Conservation (phyloP, 1,139 yeast genomes). For the Insectozyma bohioensis region DNA sequence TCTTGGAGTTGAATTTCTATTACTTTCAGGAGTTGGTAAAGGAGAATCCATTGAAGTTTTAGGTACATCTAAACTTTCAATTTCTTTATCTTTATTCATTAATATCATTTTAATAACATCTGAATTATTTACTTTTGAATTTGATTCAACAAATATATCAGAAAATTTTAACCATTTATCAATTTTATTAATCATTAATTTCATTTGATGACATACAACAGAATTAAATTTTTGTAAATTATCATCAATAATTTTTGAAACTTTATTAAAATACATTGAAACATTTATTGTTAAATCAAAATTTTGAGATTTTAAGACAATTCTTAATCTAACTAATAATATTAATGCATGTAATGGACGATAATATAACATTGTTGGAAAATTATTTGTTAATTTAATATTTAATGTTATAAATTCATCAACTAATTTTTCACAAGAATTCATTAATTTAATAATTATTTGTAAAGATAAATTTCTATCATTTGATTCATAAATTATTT, state of each 20-base stretch:
- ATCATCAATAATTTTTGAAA: constrained; percentile 23
- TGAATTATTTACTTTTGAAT: constrained; percentile 6
- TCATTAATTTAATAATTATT: constrained; percentile 39
- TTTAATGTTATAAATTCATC: constrained; percentile 44
- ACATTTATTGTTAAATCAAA: constrained; percentile 33
- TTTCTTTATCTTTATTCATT: constrained; percentile 40
- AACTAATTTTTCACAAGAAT: constrained; percentile 44
- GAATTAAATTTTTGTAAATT: constrained; percentile 28
- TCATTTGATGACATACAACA: constrained; percentile 43
- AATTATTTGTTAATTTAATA: constrained; percentile 32
- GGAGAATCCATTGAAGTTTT: constrained; percentile 14
- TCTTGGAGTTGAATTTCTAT: not conserved
- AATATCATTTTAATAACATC: constrained; percentile 42
- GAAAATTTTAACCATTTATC: constrained; percentile 51
- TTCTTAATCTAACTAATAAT: constrained; percentile 42
- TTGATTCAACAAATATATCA: constrained; percentile 14
- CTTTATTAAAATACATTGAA: constrained; percentile 33
- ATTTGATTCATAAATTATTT: constrained; percentile 6
- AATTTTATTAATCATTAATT: constrained; percentile 40
- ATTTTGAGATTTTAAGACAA: constrained; percentile 41
- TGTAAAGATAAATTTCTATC: constrained; percentile 26
- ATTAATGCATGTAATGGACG: constrained; percentile 57
- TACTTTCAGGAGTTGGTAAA: not conserved
- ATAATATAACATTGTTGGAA: constrained; percentile 56
- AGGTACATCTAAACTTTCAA: constrained; percentile 43